Conservation (phyloP, 2,329 filamentous ascomycete genomes). For the Hypoxylon sp. region DNA sequence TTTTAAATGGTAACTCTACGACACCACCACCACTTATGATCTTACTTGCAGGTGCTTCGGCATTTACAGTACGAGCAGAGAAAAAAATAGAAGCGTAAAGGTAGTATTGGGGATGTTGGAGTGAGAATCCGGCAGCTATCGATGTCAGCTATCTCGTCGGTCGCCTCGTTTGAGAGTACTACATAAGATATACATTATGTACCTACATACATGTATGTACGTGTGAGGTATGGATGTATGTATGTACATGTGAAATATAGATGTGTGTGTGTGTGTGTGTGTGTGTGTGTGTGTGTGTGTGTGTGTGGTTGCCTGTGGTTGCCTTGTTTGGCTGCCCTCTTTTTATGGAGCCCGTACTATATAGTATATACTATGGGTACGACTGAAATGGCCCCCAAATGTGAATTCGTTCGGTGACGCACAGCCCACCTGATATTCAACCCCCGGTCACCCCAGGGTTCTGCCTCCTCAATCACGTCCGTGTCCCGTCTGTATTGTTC, state of each 20-base stretch:
- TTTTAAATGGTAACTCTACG: conserved; percentile 27
- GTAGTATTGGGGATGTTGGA: conserved; percentile 24
- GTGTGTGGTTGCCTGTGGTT: conserved; percentile 3
- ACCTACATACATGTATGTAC: conserved; percentile 1
- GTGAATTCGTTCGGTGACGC: conserved; percentile 38
- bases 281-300: neutral
- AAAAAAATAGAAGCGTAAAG: neutral
- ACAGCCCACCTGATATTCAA: conserved; percentile 29
- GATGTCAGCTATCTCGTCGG: conserved; percentile 20
- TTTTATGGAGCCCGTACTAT: conserved; percentile 27
- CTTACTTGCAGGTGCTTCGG: conserved; percentile 39
- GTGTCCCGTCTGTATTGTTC: neutral
- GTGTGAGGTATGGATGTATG: neutral
- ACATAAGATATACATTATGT: neutral
- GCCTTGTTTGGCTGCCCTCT: conserved; percentile 34
- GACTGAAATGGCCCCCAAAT: conserved; percentile 33
- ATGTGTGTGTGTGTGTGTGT: neutral
- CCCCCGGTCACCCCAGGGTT: neutral
- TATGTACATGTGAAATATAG: neutral
- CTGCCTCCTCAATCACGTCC: neutral
- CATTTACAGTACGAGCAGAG: conserved; percentile 24
- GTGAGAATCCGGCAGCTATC: conserved; percentile 12
- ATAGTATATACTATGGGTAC: neutral
- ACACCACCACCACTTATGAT: conserved; percentile 32
- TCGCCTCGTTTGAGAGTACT: conserved; percentile 28